Evolutionary conservation across 805 yeast species (phyloP), one percentile per base, ranked within the genome.

Genomic region (Saccharomycopsis vini): DNA sequence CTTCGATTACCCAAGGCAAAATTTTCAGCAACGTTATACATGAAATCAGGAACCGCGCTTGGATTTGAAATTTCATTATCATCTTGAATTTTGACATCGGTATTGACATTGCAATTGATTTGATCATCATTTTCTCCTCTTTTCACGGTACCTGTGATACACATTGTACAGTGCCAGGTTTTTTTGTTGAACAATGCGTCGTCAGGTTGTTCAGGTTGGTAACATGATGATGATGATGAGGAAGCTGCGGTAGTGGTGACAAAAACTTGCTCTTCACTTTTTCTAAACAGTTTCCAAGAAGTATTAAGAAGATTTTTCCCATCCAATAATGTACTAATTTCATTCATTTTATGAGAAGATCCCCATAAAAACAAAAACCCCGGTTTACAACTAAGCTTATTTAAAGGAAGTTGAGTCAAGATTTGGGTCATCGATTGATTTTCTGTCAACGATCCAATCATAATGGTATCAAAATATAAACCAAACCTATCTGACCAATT

Each of bases 91-190:
- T 79, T 79, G 40, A 89, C 68, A 61, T 89, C 97, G 0, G 96
- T 88, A 56, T 89, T 95, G 32, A 89, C 77, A 56, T 89, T 89
- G 63, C 97, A 90, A 59, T 89, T 94, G 49, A 89, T 88, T 47
- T 89, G 67, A 59, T 85, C 88, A 12, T 74, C 73, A 62, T 89
- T 97, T 0, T 79, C 77, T 2, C 94, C 76, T 54, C 97, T 72
- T 56, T 95, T 70, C 5, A 89, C 90, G 0, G 97, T 89, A 2
- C 97, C 97, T 2, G 95, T 89, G 42, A 89, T 83, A 54, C 96
- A 90, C 96, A 89, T 88, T 84, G 95, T 83, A 56, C 97, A 89
- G 62, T 90, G 97, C 95, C 96, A 89, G 62, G 83, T 92, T 61
- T 83, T 78, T 46, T 79, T 76, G 47, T 76, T 78, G 44, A 84